Evolutionary conservation across 2,329 filamentous ascomycete genomes (phyloP).

Genomic region (Fusarium virguliforme): DNA sequence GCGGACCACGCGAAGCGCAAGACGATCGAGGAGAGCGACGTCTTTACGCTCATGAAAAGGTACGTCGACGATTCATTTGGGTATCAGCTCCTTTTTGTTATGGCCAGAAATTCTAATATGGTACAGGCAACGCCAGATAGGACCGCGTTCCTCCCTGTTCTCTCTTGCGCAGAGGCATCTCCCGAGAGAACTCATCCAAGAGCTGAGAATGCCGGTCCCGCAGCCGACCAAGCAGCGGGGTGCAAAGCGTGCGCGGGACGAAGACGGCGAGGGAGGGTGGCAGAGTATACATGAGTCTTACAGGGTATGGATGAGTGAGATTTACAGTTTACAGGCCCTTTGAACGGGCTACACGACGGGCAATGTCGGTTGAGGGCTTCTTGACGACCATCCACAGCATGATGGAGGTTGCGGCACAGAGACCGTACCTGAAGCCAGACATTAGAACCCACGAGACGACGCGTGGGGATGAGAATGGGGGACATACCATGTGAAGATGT

Average conservation of each 20-base stretch:
- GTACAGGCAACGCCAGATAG: conserved; percentile 83
- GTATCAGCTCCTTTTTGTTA: conserved; percentile 46
- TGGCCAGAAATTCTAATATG: conserved; percentile 52
- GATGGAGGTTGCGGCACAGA: conserved; percentile 86
- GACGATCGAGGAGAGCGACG: conserved; percentile 88
- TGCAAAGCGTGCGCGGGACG: conserved; percentile 52
- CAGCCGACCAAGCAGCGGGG: conserved; percentile 66
- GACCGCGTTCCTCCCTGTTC: conserved; percentile 81
- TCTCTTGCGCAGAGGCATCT: conserved; percentile 88
- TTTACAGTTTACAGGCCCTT: conserved; percentile 48
- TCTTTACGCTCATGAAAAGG: conserved; percentile 87
- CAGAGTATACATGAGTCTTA: conserved; percentile 55
- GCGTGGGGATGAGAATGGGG: conserved; percentile 1
- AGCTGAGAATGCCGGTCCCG: conserved; percentile 80
- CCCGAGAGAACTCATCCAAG: conserved; percentile 86
- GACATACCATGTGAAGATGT: conserved; percentile 97
- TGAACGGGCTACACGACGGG: conserved; percentile 73
- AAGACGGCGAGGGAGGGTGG: conserved; percentile 55
- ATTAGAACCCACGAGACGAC: conserved; percentile 3
- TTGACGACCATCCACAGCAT: conserved; percentile 98
- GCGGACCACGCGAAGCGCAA: conserved; percentile 86
- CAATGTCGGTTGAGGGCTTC: conserved; percentile 82
- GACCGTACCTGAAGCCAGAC: conserved; percentile 78
- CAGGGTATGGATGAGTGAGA: conserved; percentile 30
- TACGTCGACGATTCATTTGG: conserved; percentile 62